Evolutionary conservation across 1,284 basidiomycete genomes (phyloP).

Genomic region (Limonomyces culmigenus): DNA sequence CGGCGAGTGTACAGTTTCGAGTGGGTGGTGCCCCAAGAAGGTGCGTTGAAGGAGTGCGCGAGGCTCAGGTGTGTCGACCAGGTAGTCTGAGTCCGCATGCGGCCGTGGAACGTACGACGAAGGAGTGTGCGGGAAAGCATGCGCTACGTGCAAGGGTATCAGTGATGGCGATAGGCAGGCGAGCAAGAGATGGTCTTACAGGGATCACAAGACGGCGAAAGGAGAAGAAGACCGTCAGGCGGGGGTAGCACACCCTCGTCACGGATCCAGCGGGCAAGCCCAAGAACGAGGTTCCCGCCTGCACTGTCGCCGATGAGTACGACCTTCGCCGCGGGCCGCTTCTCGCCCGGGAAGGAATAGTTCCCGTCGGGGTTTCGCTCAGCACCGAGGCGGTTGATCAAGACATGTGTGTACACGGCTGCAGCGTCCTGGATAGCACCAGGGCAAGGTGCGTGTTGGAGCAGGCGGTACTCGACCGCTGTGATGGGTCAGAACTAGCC

Average conservation of each 20-base stretch:
- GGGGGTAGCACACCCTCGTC: conserved; percentile 25
- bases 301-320: conserved; percentile 31
- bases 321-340: neutral
- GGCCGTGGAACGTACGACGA: conserved; percentile 31
- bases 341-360: conserved; percentile 6
- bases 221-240: conserved; percentile 25
- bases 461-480: conserved; percentile 31
- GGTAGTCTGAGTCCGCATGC: conserved; percentile 28
- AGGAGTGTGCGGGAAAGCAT: conserved; percentile 27
- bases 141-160: conserved; percentile 13
- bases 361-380: conserved; percentile 7
- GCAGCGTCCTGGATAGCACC: conserved; percentile 48
- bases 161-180: neutral
- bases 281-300: conserved; percentile 52
- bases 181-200: conserved; percentile 7
- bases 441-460: conserved; percentile 39
- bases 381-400: conserved; percentile 13
- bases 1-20: conserved; percentile 30
- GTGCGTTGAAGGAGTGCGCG: conserved; percentile 30
- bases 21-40: conserved; percentile 26
- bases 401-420: conserved; percentile 37
- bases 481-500: neutral
- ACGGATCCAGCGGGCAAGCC: conserved; percentile 31
- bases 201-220: conserved; percentile 21
- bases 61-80: conserved; percentile 34